These are phyloP conservation scores for Ophiocytium majus DNA, from an alignment of 352 stramenopile genomes.

Conservation along the genomic window DNA sequence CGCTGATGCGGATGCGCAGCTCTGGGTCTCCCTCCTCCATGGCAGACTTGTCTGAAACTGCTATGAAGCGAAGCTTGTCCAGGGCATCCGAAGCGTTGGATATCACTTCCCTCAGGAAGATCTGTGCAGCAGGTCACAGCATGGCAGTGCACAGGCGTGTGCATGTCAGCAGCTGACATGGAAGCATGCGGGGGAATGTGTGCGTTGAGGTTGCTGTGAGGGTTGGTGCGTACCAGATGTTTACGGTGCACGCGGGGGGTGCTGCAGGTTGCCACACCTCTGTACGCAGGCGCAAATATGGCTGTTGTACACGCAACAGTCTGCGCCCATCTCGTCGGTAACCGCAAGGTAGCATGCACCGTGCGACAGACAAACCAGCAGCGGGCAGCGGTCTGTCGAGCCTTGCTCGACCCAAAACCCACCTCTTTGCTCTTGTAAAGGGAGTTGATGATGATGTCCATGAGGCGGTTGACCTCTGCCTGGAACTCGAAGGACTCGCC, in stretches of 20 bases:
- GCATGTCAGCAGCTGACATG: not conserved
- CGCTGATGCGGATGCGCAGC: conserved; percentile 94
- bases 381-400: too few species aligned
- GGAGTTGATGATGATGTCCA: conserved; percentile 99
- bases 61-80: conserved; percentile 98
- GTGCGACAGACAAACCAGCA: too few species aligned
- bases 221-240: too few species aligned
- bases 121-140: conserved; percentile 54
- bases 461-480: conserved; percentile 82
- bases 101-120: conserved; percentile 98
- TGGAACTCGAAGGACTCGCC: conserved; percentile 57
- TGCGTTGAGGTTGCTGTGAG: too few species aligned
- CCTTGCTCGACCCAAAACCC: not conserved
- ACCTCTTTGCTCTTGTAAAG: conserved; percentile 73
- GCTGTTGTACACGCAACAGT: too few species aligned
- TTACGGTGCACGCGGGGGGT: too few species aligned
- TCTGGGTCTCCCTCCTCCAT: conserved; percentile 66
- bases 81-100: conserved; percentile 94
- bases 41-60: conserved; percentile 74
- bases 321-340: too few species aligned
- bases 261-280: too few species aligned
- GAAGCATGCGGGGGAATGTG: too few species aligned
- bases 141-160: too few species aligned
- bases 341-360: too few species aligned
- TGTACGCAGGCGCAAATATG: too few species aligned